Base-by-base conservation (phyloP, 2,329 filamentous ascomycete genomes). In the Aspergillus flavus region DNA sequence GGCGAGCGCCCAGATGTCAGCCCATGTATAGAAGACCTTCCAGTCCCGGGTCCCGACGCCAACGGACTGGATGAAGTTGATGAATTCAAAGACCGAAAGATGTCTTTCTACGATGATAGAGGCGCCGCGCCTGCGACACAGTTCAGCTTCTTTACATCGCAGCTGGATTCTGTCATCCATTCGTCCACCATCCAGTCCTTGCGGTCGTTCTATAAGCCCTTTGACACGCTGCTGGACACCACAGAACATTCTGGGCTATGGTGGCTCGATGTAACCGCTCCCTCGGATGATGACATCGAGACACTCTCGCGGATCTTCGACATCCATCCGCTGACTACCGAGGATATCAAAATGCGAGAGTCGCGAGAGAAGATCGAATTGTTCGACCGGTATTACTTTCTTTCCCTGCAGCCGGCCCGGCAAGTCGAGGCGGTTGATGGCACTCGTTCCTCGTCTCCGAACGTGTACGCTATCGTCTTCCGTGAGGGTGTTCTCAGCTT, bases 341-440 rank as follows among this genome's bases (percentile, higher is more conserved):
- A 98, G 78, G 94, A 98, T 81, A 97, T 98, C 69, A 90, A 89
- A 58, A 94, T 91, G 0, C 92, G 96, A 74, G 94, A 97, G 78
- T 89, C 92, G 3, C 92, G 94, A 34, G 94, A 98, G 81, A 98
- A 98, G 83, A 96, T 97, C 63, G 94, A 98, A 77, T 85, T 97
- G n/a, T 98, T 98, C 79, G 90, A 91, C 9, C 91, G 92, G 11
- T 98, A 98, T 81, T 98, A 97, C 80, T 97, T 98, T 76, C 90
- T 96, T 50, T 95, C 91, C 73, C 96, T 97, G 84, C 88, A 93
- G 50, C 95, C 93, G 3, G 97, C 97, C 82, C 89, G 87, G 67
- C 89, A 92, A 55, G 83, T 91, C 63, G 90, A 94, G 66, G 88
- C 90, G 66, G 85, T 88, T 32, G 88, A 89, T 30, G 87, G 90